Evolutionary conservation across 139 green algal species (phyloP).

Genomic region (Chlorella sp.): DNA sequence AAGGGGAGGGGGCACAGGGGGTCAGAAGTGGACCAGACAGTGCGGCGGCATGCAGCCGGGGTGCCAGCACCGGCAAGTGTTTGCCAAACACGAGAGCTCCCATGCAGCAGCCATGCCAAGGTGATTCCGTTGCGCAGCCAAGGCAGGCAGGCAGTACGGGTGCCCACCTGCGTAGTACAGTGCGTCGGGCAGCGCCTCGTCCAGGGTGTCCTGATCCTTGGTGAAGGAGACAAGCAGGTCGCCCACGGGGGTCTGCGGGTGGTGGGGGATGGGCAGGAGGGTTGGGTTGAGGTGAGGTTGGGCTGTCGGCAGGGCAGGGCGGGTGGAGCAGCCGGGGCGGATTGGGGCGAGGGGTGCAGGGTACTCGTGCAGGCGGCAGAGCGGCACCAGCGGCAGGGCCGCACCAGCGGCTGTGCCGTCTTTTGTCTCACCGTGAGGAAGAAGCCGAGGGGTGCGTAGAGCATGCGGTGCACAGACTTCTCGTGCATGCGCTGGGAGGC

Average conservation of each 20-base stretch:
- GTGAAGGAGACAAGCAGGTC: conserved; percentile 73
- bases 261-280: neutral
- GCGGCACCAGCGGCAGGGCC: neutral
- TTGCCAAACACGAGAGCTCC: no score
- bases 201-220: conserved; percentile 71
- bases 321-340: neutral
- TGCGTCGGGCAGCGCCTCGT: conserved; percentile 66
- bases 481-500: conserved; percentile 58
- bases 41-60: no score
- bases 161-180: conserved; percentile 50
- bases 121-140: no score
- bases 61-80: no score
- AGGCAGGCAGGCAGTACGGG: neutral
- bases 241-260: conserved; percentile 61
- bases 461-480: conserved; percentile 60
- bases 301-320: neutral
- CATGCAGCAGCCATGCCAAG: no score
- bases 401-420: no score
- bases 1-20: neutral
- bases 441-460: conserved; percentile 70
- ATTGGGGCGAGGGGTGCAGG: neutral
- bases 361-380: no score
- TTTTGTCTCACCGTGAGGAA: conserved; percentile 56
- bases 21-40: neutral
- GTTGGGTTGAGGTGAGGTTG: neutral